Percentiles rank a stretch among this genome's conserved stretches.
These are phyloP conservation scores for Platanthera zijinensis DNA, from an alignment of 106 monocot species.

Conservation along the genomic window DNA sequence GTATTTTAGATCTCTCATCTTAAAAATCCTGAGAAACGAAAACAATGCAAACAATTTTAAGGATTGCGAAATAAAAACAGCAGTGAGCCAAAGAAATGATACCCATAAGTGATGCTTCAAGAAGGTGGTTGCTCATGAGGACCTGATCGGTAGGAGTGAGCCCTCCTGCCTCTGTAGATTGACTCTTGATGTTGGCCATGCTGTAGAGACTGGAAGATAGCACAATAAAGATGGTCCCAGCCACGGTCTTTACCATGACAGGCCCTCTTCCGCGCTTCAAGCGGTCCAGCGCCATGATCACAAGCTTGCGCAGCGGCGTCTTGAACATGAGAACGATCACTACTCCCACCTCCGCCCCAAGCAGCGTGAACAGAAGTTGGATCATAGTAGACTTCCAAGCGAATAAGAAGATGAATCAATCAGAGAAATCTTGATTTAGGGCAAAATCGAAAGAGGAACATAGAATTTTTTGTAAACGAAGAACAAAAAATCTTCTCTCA, in stretches of 20 bases:
- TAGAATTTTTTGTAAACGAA: too few relatives aligned
- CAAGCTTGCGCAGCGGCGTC: slow-evolving; percentile 43
- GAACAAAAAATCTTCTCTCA: too few relatives aligned
- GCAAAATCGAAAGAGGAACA: too few relatives aligned
- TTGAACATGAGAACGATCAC: slow-evolving; percentile 45
- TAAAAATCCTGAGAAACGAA: not conserved
- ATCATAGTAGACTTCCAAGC: slow-evolving; percentile 31
- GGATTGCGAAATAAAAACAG: not conserved
- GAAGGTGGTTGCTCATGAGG: slow-evolving; percentile 69
- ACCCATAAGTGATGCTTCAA: slow-evolving; percentile 86
- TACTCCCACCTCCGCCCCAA: slow-evolving; percentile 44
- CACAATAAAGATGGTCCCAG: slow-evolving; percentile 38
- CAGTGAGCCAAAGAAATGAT: not conserved
- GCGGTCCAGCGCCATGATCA: slow-evolving; percentile 46
- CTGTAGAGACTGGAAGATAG: slow-evolving; percentile 52
- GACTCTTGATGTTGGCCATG: slow-evolving; percentile 49
- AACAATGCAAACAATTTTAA: not conserved
- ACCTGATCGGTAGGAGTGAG: slow-evolving; percentile 87
- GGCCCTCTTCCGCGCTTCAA: slow-evolving; percentile 61
- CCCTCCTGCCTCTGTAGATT: slow-evolving; percentile 30
- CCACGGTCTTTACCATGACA: slow-evolving; percentile 49
- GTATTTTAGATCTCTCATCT: not conserved
- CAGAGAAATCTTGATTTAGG: too few relatives aligned
- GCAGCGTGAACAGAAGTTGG: slow-evolving; percentile 50
- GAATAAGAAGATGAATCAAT: not conserved